These are phyloP conservation scores for Cryptococcus jaspeensis DNA, from an alignment of 1,284 basidiomycete genomes.

Conservation along the genomic window DNA sequence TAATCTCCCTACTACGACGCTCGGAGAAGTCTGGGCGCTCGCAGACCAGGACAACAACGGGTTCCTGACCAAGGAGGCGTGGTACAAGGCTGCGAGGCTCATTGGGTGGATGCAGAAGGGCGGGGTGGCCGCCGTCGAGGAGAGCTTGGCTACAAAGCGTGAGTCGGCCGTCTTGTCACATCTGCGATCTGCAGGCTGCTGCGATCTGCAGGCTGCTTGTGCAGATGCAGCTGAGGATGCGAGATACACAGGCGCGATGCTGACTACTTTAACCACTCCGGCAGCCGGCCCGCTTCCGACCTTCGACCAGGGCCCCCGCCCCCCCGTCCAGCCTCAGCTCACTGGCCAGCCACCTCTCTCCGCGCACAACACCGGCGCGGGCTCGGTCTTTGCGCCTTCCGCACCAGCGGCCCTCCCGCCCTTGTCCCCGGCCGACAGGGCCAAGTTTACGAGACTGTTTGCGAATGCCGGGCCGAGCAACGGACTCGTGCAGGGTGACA, in stretches of 20 bases:
- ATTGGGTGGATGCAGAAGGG: conserved; percentile 93
- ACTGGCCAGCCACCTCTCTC: conserved; percentile 38
- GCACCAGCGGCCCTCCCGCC: conserved; percentile 56
- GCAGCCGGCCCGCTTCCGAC: conserved; percentile 77
- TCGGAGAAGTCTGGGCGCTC: conserved; percentile 92
- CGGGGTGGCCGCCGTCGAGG: conserved; percentile 26
- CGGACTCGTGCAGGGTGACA: conserved; percentile 78
- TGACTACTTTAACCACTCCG: neutral
- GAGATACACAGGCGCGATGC: neutral
- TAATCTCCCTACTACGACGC: conserved; percentile 68
- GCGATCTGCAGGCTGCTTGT: neutral
- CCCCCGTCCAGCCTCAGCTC: conserved; percentile 25
- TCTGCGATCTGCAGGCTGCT: neutral
- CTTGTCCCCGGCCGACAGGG: conserved; percentile 72
- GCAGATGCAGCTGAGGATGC: neutral
- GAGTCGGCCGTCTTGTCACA: conserved; percentile 3
- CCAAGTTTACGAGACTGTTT: conserved; percentile 80
- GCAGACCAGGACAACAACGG: conserved; percentile 92
- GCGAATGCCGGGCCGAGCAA: conserved; percentile 67
- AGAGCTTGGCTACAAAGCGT: conserved; percentile 24
- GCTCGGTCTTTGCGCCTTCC: neutral
- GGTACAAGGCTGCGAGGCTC: conserved; percentile 80
- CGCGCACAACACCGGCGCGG: conserved; percentile 47
- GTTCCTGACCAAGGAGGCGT: conserved; percentile 79
- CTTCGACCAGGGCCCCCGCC: conserved; percentile 69